Evolutionary conservation across 2,329 filamentous ascomycete genomes (phyloP).

Genomic region (Arthrobotrys entomopaga): DNA sequence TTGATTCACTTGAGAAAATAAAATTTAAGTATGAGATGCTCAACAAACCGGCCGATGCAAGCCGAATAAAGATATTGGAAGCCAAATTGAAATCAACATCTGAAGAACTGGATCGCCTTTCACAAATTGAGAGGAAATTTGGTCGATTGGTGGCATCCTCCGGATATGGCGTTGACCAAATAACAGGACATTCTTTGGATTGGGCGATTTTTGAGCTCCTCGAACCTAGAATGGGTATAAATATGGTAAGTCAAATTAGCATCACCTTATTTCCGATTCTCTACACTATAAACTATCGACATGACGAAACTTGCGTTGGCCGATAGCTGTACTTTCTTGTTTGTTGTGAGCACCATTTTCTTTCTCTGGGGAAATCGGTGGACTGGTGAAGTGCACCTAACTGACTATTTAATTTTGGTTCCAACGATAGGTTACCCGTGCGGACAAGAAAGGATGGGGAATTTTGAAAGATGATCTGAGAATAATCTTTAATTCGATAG

Average conservation of each 20-base stretch:
- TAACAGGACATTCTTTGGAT: slow-evolving; percentile 11
- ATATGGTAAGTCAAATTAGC: slow-evolving; percentile 1
- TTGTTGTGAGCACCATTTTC: too few relatives aligned
- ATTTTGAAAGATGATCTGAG: background rate
- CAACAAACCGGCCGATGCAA: background rate
- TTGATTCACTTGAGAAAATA: background rate
- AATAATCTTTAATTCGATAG: background rate
- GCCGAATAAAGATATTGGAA: background rate
- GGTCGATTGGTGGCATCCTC: slow-evolving; percentile 14
- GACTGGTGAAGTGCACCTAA: too few relatives aligned
- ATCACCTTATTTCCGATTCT: too few relatives aligned
- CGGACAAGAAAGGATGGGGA: too few relatives aligned
- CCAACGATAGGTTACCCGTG: too few relatives aligned
- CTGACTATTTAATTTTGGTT: too few relatives aligned
- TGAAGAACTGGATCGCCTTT: background rate
- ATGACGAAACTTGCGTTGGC: too few relatives aligned
- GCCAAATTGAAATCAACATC: background rate
- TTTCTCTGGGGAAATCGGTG: too few relatives aligned
- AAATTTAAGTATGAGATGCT: background rate
- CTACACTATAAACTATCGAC: too few relatives aligned
- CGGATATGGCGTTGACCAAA: slow-evolving; percentile 8
- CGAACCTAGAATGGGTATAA: background rate
- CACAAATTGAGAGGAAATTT: slow-evolving; percentile 2
- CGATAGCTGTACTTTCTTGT: too few relatives aligned
- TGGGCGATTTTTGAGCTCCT: slow-evolving; percentile 4